Conservation (phyloP, 371 early-diverging fungal genomes). For the Mortierella sp. region DNA sequence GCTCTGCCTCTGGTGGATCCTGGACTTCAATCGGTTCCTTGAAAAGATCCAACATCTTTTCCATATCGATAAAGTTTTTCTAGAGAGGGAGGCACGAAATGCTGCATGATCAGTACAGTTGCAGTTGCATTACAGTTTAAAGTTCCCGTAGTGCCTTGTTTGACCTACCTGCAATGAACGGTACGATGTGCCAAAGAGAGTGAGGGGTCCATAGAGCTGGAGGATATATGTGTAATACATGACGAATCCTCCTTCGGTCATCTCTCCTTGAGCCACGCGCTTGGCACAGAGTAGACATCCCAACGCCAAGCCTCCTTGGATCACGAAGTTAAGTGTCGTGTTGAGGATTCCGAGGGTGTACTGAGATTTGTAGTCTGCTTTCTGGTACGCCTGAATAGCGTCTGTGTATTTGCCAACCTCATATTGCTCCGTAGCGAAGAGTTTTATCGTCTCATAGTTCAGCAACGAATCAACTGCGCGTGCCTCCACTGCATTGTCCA, state of each 20-base stretch:
- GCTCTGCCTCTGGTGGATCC: constrained; percentile 66
- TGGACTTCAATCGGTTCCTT: constrained; percentile 78
- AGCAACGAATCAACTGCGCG: constrained; percentile 92
- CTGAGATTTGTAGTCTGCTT: constrained; percentile 81
- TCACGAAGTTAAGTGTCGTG: constrained; percentile 85
- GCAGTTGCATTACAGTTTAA: neutral
- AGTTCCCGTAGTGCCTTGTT: neutral
- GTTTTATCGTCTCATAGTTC: constrained; percentile 97
- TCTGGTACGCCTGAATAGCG: constrained; percentile 82
- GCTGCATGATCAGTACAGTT: neutral
- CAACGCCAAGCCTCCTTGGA: constrained; percentile 82
- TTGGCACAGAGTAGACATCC: constrained; percentile 84
- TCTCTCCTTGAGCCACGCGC: constrained; percentile 75
- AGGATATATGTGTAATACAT: constrained; percentile 86
- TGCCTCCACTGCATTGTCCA: constrained; percentile 80
- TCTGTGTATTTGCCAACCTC: constrained; percentile 84
- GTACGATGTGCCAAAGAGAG: constrained; percentile 52
- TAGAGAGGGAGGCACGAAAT: constrained; percentile 23
- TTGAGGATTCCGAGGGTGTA: constrained; percentile 84
- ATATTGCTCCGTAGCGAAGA: constrained; percentile 81
- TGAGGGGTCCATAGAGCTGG: constrained; percentile 81
- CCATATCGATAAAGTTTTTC: constrained; percentile 93
- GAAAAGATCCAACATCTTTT: constrained; percentile 90
- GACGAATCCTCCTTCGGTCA: constrained; percentile 90
- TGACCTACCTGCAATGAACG: constrained; percentile 44